These are phyloP conservation scores for Epichloe gansuensis DNA, from an alignment of 2,329 filamentous ascomycete species.

Conservation along the genomic window DNA sequence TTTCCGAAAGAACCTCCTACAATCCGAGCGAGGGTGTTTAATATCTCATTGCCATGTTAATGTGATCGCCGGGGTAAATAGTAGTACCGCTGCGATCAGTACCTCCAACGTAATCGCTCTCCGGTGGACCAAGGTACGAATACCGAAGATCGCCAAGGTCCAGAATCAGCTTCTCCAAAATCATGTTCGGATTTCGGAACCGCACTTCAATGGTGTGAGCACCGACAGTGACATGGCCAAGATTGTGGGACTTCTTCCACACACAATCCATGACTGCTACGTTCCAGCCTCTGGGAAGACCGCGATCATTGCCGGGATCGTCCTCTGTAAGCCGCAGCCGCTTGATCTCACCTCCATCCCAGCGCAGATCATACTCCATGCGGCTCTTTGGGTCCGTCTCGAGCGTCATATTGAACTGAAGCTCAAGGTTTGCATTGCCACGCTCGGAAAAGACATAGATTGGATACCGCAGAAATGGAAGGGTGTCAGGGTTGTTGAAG, in stretches of 20 bases:
- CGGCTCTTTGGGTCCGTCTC: slow-evolving; percentile 37
- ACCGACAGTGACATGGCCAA: slow-evolving; percentile 14
- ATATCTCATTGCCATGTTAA: slow-evolving; percentile 4
- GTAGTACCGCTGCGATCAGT: background rate
- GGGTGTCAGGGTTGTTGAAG: slow-evolving; percentile 8
- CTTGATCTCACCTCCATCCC: slow-evolving; percentile 28
- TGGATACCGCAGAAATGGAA: slow-evolving; percentile 17
- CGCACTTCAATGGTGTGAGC: slow-evolving; percentile 18
- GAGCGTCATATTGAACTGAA: slow-evolving; percentile 29
- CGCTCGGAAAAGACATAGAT: slow-evolving; percentile 19
- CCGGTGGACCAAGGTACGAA: slow-evolving; percentile 25
- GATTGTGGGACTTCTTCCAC: slow-evolving; percentile 30
- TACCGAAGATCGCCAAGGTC: slow-evolving; percentile 20
- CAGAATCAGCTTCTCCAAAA: slow-evolving; percentile 25
- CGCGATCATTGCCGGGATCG: slow-evolving; percentile 16
- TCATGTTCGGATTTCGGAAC: slow-evolving; percentile 21
- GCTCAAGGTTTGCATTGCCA: slow-evolving; percentile 14
- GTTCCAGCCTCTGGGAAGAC: slow-evolving; percentile 35
- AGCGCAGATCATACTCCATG: slow-evolving; percentile 36
- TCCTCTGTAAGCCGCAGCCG: slow-evolving; percentile 20
- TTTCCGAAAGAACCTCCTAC: background rate
- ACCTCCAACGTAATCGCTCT: slow-evolving; percentile 13
- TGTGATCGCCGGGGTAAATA: slow-evolving; percentile 1
- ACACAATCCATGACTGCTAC: slow-evolving; percentile 35
- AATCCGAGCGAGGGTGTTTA: background rate